phyloP scores from a whole-genome alignment of 2,329 filamentous ascomycete genomes.

The Chrysoporthe puriensis region DNA sequence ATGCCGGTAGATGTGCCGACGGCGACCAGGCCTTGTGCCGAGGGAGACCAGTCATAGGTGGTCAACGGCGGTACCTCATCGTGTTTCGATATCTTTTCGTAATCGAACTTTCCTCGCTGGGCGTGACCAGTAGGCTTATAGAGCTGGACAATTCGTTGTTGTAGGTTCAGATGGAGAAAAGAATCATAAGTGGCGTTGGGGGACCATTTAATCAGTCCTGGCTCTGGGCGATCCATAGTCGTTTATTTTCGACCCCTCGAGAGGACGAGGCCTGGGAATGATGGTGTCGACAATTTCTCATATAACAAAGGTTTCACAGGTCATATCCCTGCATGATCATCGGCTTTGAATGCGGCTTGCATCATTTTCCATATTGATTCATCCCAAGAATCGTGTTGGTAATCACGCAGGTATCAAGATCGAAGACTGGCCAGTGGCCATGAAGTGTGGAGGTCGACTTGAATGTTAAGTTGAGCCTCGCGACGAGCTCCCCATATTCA shows the following conservation, averaged over 20 bases:
- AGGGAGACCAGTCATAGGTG: constrained; percentile 69
- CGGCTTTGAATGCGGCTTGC: background rate
- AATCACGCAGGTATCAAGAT: background rate
- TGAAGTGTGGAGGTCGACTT: background rate
- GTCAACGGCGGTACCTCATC: constrained; percentile 67
- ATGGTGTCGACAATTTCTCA: background rate
- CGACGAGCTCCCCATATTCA: background rate
- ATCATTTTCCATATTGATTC: background rate
- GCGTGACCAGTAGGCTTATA: constrained; percentile 66
- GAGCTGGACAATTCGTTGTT: constrained; percentile 64
- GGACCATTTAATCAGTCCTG: constrained; percentile 69
- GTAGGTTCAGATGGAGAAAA: constrained; percentile 68
- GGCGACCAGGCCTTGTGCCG: constrained; percentile 67
- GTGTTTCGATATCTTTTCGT: constrained; percentile 59
- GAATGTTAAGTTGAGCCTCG: background rate
- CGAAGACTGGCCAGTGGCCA: background rate
- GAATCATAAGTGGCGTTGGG: constrained; percentile 61
- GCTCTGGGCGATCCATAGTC: constrained; percentile 61
- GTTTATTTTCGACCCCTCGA: background rate
- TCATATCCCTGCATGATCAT: background rate
- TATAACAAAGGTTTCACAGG: background rate
- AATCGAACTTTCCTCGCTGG: constrained; percentile 60
- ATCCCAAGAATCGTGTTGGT: background rate
- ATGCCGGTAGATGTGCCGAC: constrained; percentile 77
- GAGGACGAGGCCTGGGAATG: constrained; percentile 1